Percentiles rank a stretch among this genome's conserved stretches.
These are phyloP conservation scores for Mortierella sp. DNA, from an alignment of 371 early-diverging fungal species.

Conservation along the genomic window DNA sequence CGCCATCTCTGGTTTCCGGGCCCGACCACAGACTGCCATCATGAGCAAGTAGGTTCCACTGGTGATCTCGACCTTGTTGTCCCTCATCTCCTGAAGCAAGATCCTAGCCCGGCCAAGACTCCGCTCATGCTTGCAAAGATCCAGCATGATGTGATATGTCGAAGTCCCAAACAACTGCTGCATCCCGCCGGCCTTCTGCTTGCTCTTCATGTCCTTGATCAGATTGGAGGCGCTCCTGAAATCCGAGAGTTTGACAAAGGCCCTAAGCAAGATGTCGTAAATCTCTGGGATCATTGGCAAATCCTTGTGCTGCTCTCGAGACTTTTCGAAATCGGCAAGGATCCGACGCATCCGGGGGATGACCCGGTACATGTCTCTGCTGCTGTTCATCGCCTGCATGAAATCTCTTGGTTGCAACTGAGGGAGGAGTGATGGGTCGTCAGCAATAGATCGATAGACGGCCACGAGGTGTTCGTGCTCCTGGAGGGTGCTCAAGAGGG, in stretches of 20 bases:
- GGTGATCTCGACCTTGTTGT: conserved; percentile 20
- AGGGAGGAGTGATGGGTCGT: conserved; percentile 27
- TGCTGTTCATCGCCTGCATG: conserved; percentile 35
- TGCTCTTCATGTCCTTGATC: conserved; percentile 19
- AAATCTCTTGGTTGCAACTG: conserved; percentile 44
- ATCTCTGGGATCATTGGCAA: conserved; percentile 13
- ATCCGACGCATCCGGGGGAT: conserved; percentile 42
- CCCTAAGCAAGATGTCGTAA: conserved; percentile 38
- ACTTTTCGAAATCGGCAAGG: conserved; percentile 31
- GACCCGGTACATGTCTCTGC: conserved; percentile 20
- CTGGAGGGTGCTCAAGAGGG: conserved; percentile 13
- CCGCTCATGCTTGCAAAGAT: conserved; percentile 29
- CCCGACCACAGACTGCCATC: conserved; percentile 24
- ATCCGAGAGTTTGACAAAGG: conserved; percentile 37
- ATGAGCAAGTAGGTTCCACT: conserved; percentile 36
- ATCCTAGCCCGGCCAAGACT: conserved; percentile 7
- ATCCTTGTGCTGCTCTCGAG: not conserved
- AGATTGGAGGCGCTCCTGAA: conserved; percentile 25
- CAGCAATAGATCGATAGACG: conserved; percentile 37
- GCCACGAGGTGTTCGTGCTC: conserved; percentile 19
- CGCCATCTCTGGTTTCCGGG: conserved; percentile 22
- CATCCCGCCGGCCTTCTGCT: conserved; percentile 10
- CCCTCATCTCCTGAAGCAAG: conserved; percentile 35
- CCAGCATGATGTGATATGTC: conserved; percentile 44
- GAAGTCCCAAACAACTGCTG: conserved; percentile 11